phyloP scores from a whole-genome alignment of 2,329 filamentous ascomycete genomes.

The Diaporthe sp. region DNA sequence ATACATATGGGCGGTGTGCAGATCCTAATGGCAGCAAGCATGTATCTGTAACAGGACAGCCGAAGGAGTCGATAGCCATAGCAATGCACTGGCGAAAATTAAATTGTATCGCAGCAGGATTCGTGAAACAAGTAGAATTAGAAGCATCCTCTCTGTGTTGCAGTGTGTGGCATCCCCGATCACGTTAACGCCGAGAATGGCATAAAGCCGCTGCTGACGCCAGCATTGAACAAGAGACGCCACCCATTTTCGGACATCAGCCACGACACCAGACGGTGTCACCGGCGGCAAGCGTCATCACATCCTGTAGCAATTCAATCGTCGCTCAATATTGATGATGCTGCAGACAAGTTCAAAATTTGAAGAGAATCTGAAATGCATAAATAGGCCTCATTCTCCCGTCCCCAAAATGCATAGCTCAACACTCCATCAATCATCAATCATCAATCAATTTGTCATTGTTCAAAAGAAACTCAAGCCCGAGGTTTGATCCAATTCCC shows the following conservation, averaged over 20 bases:
- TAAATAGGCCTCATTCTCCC: not conserved
- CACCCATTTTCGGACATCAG: too few species aligned
- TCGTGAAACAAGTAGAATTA: not conserved
- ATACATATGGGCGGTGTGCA: too few species aligned
- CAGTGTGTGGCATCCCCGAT: too few species aligned
- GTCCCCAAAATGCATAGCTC: not conserved
- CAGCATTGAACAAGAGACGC: not conserved
- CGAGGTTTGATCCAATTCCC: not conserved
- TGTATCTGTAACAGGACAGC: not conserved
- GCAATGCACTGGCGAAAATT: too few species aligned
- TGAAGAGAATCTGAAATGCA: not conserved
- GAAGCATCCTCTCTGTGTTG: not conserved
- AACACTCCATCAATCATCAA: not conserved
- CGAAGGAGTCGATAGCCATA: not conserved
- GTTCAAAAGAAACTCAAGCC: not conserved
- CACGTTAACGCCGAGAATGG: not conserved
- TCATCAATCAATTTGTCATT: not conserved
- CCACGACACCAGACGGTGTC: too few species aligned
- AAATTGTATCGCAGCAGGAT: not conserved
- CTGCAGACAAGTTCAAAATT: not conserved
- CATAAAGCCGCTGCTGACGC: slow-evolving; percentile 21
- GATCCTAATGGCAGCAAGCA: too few species aligned
- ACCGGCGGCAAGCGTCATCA: not conserved
- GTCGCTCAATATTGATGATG: not conserved
- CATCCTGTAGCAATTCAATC: not conserved